These are phyloP conservation scores for Boletus rex-veris DNA, from an alignment of 768 basidiomycete species.

Conservation along the genomic window DNA sequence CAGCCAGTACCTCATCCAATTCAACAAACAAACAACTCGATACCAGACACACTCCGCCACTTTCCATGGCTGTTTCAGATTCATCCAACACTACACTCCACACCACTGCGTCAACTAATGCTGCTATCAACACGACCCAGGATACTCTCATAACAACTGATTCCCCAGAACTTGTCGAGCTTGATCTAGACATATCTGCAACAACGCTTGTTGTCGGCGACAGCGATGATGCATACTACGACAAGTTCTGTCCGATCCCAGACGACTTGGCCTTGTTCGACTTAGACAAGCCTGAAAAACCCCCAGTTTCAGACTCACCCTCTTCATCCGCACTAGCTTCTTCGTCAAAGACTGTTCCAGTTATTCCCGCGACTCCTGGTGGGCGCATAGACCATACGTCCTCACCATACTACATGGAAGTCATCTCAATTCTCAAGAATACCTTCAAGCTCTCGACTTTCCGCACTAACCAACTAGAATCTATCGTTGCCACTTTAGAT, in stretches of 20 bases:
- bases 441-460: conserved; percentile 66
- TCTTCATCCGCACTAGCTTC: conserved; percentile 2
- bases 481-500: conserved; percentile 73
- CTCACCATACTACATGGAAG: conserved; percentile 30
- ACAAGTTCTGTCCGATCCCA: conserved; percentile 36
- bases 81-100: conserved; percentile 13
- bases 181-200: conserved; percentile 22
- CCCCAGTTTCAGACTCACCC: conserved; percentile 5
- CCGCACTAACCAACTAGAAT: conserved; percentile 81
- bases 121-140: not conserved
- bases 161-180: conserved; percentile 15
- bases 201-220: conserved; percentile 25
- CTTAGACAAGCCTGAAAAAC: conserved; percentile 6
- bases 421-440: conserved; percentile 30
- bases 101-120: not conserved
- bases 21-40: not conserved
- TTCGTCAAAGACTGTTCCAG: conserved; percentile 4
- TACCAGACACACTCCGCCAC: conserved; percentile 8
- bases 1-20: not conserved
- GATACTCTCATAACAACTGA: conserved; percentile 4
- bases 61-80: conserved; percentile 17
- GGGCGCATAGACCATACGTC: conserved; percentile 32
- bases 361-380: not conserved
- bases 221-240: conserved; percentile 50
- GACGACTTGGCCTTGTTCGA: conserved; percentile 16